Conservation (phyloP, 192 early-diverging fungal genomes). For the Backusella tarrabulga region DNA sequence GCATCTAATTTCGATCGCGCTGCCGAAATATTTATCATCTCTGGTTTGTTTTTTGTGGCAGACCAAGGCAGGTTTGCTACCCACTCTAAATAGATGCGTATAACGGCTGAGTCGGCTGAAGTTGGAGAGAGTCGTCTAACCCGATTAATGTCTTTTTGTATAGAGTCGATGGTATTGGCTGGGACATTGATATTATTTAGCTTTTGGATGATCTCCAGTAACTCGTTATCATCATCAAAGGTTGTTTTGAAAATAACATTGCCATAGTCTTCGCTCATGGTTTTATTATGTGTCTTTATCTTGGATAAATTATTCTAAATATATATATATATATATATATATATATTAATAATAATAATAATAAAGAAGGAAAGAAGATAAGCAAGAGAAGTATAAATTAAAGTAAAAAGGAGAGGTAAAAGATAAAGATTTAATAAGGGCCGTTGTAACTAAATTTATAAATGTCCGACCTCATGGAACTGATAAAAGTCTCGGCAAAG, state of each 20-base stretch:
- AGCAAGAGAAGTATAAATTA: slow-evolving; percentile 10
- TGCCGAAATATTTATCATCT: slow-evolving; percentile 56
- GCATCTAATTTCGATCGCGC: slow-evolving; percentile 69
- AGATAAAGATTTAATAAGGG: neutral
- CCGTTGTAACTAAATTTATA: neutral
- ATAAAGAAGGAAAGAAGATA: neutral
- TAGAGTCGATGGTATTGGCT: slow-evolving; percentile 51
- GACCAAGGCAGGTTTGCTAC: slow-evolving; percentile 76
- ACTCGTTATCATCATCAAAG: slow-evolving; percentile 59
- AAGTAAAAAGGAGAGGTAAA: neutral
- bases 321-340: neutral
- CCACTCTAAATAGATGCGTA: slow-evolving; percentile 76
- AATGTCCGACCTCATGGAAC: neutral
- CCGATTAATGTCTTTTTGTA: slow-evolving; percentile 62
- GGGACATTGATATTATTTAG: slow-evolving; percentile 57
- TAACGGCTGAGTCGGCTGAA: slow-evolving; percentile 75
- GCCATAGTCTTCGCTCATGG: neutral
- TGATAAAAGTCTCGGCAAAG: neutral
- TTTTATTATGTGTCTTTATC: neutral
- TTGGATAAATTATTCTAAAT: neutral
- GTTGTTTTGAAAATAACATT: neutral
- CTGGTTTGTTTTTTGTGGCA: slow-evolving; percentile 25
- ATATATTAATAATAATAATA: neutral
- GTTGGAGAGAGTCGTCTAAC: slow-evolving; percentile 62
- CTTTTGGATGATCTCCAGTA: slow-evolving; percentile 55